These are phyloP conservation scores for Colletotrichum endophyticum DNA, from an alignment of 2,329 filamentous ascomycete genomes.

Conservation along the genomic window DNA sequence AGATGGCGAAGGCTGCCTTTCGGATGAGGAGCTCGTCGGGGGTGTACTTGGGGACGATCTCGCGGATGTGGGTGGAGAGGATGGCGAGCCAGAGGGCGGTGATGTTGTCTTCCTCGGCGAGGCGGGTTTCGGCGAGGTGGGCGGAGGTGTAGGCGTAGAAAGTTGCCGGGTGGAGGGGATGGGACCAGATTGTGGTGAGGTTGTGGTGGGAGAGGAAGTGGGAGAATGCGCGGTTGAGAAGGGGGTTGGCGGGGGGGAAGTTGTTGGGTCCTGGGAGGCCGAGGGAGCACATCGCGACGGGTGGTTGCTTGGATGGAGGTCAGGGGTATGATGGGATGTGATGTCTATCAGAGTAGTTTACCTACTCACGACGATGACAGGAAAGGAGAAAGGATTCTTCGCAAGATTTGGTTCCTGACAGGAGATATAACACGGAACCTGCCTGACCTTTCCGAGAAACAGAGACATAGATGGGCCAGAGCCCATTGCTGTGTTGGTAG, in stretches of 20 bases:
- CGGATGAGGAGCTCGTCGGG: background rate
- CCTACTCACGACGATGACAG: accelerated
- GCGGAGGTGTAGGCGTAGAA: background rate
- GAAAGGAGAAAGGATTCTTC: background rate
- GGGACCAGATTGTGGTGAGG: background rate
- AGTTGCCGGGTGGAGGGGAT: background rate
- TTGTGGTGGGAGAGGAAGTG: background rate
- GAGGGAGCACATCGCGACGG: background rate
- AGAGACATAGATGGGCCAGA: background rate
- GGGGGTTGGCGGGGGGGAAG: background rate
- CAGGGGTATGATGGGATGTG: background rate
- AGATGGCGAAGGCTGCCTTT: background rate
- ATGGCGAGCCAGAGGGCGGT: background rate
- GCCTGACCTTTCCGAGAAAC: background rate
- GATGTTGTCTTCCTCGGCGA: background rate
- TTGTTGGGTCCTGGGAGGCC: background rate
- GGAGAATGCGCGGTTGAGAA: background rate
- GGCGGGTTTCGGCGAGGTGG: background rate
- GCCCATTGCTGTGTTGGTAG: background rate
- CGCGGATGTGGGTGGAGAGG: background rate
- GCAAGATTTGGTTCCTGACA: accelerated
- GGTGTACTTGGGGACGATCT: background rate
- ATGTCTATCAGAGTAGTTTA: background rate
- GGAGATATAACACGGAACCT: background rate
- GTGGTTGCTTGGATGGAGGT: accelerated